Evolutionary conservation across 208 protist genomes (phyloP).

Genomic region (Leishmania turanica): DNA sequence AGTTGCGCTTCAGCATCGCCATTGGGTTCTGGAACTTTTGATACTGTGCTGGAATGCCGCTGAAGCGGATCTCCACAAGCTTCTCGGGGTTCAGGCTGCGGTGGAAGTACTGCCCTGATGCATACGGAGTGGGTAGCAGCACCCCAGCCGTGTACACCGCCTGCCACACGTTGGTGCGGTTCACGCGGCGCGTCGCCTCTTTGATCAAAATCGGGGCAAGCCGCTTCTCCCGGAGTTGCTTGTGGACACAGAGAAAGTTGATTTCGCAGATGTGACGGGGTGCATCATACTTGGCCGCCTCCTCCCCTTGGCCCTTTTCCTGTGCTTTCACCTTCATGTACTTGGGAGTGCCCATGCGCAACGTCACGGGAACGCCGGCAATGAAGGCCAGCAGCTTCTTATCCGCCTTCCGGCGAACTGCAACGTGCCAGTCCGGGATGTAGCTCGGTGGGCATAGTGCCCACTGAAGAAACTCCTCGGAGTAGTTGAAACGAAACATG

Average conservation of each 20-base stretch:
- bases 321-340: constrained; percentile 14
- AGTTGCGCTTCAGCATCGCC: constrained; percentile 77
- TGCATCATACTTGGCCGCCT: constrained; percentile 31
- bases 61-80: constrained; percentile 92
- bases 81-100: constrained; percentile 98
- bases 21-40: constrained; percentile 86
- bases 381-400: constrained; percentile 98
- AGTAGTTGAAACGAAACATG: constrained; percentile 99
- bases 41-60: constrained; percentile 51
- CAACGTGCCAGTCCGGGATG: constrained; percentile 96
- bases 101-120: constrained; percentile 96
- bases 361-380: constrained; percentile 93
- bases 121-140: constrained; percentile 96
- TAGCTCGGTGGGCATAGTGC: constrained; percentile 97
- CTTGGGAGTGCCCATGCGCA: constrained; percentile 73
- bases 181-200: constrained; percentile 99
- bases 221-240: constrained; percentile 96
- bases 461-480: constrained; percentile 97
- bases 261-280: constrained; percentile 97
- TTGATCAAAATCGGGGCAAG: constrained; percentile 99
- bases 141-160: constrained; percentile 99
- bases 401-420: constrained; percentile 91
- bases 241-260: constrained; percentile 99
- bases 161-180: constrained; percentile 95
- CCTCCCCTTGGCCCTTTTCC: constrained; percentile 18